phyloP scores from a whole-genome alignment of 2,329 filamentous ascomycete genomes.

The Blastomyces parvus region DNA sequence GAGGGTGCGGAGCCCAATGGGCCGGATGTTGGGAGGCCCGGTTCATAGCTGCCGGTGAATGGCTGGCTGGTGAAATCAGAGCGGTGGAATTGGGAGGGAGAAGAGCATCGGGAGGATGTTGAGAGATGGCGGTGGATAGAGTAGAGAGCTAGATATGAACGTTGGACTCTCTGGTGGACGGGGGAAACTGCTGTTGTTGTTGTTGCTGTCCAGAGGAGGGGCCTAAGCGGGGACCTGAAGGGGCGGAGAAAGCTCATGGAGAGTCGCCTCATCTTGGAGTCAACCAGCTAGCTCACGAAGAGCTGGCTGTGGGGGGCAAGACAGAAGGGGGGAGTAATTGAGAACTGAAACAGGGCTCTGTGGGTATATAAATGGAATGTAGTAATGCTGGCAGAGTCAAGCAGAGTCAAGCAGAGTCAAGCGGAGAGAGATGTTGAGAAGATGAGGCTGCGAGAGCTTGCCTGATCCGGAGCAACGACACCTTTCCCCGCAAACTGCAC shows the following conservation, averaged over 20 bases:
- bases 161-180: slow-evolving; percentile 32
- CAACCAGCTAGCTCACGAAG: not conserved
- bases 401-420: not conserved
- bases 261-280: not conserved
- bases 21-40: slow-evolving; percentile 51
- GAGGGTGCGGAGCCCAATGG: slow-evolving; percentile 52
- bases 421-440: too few species aligned
- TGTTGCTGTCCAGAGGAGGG: slow-evolving; percentile 34
- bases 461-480: not conserved
- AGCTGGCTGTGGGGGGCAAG: too few species aligned
- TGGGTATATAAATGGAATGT: not conserved
- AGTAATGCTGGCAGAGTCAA: not conserved
- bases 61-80: slow-evolving; percentile 56
- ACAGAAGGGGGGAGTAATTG: not conserved
- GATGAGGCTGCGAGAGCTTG: not conserved
- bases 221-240: slow-evolving; percentile 16
- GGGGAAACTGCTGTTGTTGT: slow-evolving; percentile 12
- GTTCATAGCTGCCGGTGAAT: slow-evolving; percentile 55
- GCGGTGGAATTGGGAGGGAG: slow-evolving; percentile 44
- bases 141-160: slow-evolving; percentile 32
- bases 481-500: not conserved
- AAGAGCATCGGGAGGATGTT: slow-evolving; percentile 30
- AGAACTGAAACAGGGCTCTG: not conserved
- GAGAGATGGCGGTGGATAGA: slow-evolving; percentile 26
- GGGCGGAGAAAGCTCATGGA: slow-evolving; percentile 7